These are phyloP conservation scores for Calonectria pauciramosa DNA, from an alignment of 2,329 filamentous ascomycete genomes.

Conservation along the genomic window DNA sequence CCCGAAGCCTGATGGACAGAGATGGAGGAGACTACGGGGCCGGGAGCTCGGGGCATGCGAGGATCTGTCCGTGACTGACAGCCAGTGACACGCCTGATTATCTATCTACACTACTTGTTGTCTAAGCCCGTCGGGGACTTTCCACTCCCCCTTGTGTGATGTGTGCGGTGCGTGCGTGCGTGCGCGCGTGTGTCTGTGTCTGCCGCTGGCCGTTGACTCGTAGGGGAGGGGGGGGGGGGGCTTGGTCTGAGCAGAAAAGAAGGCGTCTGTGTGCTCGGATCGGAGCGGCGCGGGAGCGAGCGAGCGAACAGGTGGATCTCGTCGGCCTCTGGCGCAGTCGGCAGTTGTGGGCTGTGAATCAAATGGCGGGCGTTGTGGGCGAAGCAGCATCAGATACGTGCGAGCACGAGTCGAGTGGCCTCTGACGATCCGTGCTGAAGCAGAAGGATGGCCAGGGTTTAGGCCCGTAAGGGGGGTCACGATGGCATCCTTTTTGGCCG, in stretches of 20 bases:
- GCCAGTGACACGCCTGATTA: background rate
- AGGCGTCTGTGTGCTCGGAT: conserved; percentile 8
- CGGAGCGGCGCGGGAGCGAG: conserved; percentile 8
- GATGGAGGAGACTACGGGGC: background rate
- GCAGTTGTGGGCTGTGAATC: conserved; percentile 4
- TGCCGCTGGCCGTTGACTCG: background rate
- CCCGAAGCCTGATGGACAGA: background rate
- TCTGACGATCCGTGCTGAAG: conserved; percentile 2
- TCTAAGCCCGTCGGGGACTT: background rate
- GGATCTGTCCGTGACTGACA: conserved; percentile 11
- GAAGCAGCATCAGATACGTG: background rate
- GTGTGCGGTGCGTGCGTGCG: background rate
- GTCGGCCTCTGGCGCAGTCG: conserved; percentile 1
- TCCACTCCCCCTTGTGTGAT: background rate
- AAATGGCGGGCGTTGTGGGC: background rate
- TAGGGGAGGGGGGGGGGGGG: background rate
- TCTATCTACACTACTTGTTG: background rate
- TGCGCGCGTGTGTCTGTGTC: background rate
- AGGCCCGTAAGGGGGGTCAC: background rate
- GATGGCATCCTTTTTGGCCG: background rate
- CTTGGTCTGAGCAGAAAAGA: background rate
- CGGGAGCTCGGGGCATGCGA: conserved; percentile 6
- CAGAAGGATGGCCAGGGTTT: background rate
- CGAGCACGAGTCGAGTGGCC: background rate
- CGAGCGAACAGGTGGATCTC: conserved; percentile 20